Conservation (phyloP, 306 rosid genomes). For the Quercus rubra region DNA sequence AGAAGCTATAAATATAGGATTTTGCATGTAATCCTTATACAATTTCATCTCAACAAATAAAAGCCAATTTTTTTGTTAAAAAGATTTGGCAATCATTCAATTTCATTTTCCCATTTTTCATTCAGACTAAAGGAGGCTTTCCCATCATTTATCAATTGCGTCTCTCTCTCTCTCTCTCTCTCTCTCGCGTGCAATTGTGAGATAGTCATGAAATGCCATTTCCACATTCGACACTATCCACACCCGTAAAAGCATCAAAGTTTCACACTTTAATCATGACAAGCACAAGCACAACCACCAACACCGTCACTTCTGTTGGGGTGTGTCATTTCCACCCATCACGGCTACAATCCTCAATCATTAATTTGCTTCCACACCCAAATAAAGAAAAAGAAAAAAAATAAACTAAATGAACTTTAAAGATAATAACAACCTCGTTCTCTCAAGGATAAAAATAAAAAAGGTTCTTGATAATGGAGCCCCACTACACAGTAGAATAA, state of each 20-base stretch:
- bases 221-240: conserved; percentile 24
- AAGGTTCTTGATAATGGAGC: conserved; percentile 32
- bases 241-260: conserved; percentile 43
- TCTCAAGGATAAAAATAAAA: conserved; percentile 30
- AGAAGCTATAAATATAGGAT: no score
- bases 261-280: conserved; percentile 78
- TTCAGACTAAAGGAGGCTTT: neutral
- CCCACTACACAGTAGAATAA: conserved; percentile 25
- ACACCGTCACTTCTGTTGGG: conserved; percentile 21
- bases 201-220: conserved; percentile 33
- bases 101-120: neutral
- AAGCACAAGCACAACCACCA: conserved; percentile 44
- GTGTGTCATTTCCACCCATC: conserved; percentile 36
- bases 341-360: conserved; percentile 27
- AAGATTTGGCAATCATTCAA: neutral
- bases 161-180: neutral
- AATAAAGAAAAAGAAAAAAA: neutral
- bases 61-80: no score
- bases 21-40: no score
- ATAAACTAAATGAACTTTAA: neutral
- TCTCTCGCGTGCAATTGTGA: conserved; percentile 36
- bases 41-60: neutral
- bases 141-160: conserved; percentile 2
- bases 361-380: neutral
- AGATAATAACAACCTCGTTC: conserved; percentile 9